These are phyloP conservation scores for Biscogniauxia marginata DNA, from an alignment of 2,329 filamentous ascomycete species.

Conservation along the genomic window DNA sequence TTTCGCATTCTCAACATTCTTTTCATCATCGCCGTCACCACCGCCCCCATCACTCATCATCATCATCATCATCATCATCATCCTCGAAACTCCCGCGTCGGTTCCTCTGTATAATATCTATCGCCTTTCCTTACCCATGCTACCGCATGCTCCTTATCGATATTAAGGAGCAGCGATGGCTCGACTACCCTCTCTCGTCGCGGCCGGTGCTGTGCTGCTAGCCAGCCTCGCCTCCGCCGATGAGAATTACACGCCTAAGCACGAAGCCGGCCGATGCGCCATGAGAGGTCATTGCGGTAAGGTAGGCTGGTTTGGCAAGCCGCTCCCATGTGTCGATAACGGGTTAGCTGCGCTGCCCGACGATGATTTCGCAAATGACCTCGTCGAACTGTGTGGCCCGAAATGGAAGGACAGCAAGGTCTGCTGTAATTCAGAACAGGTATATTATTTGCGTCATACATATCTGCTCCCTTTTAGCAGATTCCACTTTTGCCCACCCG, in stretches of 20 bases:
- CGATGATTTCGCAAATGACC: slow-evolving; percentile 67
- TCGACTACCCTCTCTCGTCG: slow-evolving; percentile 36
- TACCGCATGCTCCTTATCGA: slow-evolving; percentile 10
- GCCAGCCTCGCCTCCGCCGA: slow-evolving; percentile 30
- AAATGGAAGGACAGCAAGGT: slow-evolving; percentile 83
- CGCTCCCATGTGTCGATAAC: slow-evolving; percentile 92
- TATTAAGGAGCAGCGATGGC: slow-evolving; percentile 35
- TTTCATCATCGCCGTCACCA: neutral
- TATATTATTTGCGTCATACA: slow-evolving; percentile 28
- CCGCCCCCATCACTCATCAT: neutral
- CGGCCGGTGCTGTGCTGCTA: slow-evolving; percentile 34
- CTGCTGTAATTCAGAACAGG: slow-evolving; percentile 82
- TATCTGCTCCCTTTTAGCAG: neutral
- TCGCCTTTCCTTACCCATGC: slow-evolving; percentile 16
- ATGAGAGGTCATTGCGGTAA: slow-evolving; percentile 91
- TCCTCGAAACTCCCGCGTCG: neutral
- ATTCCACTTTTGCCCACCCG: neutral
- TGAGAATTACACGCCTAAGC: slow-evolving; percentile 54
- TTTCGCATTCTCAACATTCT: neutral
- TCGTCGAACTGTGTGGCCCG: slow-evolving; percentile 81
- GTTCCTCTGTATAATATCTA: neutral
- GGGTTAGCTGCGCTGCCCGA: slow-evolving; percentile 74
- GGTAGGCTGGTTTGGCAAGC: slow-evolving; percentile 83
- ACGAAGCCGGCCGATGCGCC: slow-evolving; percentile 85
- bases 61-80: slow-evolving; percentile 6